Conservation (phyloP, 345 rosid genomes). For the Psidium guajava region DNA sequence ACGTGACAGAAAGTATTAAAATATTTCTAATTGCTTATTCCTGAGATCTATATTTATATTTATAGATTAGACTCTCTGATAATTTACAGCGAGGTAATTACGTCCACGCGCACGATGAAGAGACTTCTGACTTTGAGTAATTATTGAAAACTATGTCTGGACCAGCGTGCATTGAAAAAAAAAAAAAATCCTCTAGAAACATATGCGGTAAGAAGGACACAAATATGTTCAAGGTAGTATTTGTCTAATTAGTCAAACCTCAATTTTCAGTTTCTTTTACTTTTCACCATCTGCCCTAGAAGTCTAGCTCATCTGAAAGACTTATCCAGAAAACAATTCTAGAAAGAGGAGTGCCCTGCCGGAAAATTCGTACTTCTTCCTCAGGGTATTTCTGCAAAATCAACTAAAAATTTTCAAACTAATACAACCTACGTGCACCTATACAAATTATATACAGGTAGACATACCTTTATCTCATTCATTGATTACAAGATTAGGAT, state of each 20-base stretch:
- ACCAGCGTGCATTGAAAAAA: background rate
- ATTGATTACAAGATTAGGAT: background rate
- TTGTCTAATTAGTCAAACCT: background rate
- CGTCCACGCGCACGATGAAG: background rate
- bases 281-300: background rate
- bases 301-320: background rate
- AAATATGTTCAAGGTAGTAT: background rate
- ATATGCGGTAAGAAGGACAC: background rate
- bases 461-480: background rate
- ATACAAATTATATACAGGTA: background rate
- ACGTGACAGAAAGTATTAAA: too few relatives aligned
- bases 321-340: background rate
- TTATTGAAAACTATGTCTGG: background rate
- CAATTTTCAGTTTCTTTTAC: background rate
- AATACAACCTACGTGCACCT: background rate
- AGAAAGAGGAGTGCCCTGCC: background rate
- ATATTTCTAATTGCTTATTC: background rate
- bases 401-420: background rate
- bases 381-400: background rate
- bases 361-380: background rate
- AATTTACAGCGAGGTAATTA: background rate
- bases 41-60: background rate
- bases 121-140: background rate
- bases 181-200: background rate
- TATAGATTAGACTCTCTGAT: fast-evolving